A percentile compares a stretch with the other conserved stretches of the same genome.
phyloP scores from a whole-genome alignment of 2,329 filamentous ascomycete genomes.

The Aspergillus melleus region DNA sequence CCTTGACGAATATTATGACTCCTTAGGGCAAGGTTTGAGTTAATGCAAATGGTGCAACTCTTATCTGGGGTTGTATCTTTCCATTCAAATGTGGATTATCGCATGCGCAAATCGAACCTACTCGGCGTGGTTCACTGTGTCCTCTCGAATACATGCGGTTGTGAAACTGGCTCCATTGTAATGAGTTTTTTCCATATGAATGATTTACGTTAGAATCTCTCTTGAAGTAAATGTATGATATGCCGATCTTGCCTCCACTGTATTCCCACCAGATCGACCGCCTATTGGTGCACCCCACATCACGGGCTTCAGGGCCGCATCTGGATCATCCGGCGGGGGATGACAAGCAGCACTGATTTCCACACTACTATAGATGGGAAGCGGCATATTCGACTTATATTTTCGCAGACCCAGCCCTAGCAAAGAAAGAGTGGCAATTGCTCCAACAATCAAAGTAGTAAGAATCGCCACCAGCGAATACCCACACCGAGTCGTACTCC shows the following conservation, averaged over 20 bases:
- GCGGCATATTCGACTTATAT: conserved; percentile 26
- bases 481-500: neutral
- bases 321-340: conserved; percentile 15
- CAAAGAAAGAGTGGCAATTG: conserved; percentile 7
- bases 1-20: too few species aligned
- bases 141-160: too few species aligned
- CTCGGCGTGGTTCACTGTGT: too few species aligned
- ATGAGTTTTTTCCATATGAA: too few species aligned
- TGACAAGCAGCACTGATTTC: conserved; percentile 38
- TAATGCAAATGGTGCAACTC: too few species aligned
- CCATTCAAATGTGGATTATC: too few species aligned
- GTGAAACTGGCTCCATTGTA: too few species aligned
- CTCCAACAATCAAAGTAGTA: conserved; percentile 4
- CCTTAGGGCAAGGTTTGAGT: too few species aligned
- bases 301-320: conserved; percentile 20
- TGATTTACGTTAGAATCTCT: neutral
- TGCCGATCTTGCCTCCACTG: neutral
- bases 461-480: conserved; percentile 11
- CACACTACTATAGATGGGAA: conserved; percentile 29
- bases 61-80: too few species aligned
- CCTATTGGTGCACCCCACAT: conserved; percentile 27
- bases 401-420: conserved; percentile 14
- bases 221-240: neutral
- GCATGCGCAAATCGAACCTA: too few species aligned
- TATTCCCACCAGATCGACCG: neutral